phyloP scores from a whole-genome alignment of 2,329 filamentous ascomycete species.

The Ascochyta lentis region DNA sequence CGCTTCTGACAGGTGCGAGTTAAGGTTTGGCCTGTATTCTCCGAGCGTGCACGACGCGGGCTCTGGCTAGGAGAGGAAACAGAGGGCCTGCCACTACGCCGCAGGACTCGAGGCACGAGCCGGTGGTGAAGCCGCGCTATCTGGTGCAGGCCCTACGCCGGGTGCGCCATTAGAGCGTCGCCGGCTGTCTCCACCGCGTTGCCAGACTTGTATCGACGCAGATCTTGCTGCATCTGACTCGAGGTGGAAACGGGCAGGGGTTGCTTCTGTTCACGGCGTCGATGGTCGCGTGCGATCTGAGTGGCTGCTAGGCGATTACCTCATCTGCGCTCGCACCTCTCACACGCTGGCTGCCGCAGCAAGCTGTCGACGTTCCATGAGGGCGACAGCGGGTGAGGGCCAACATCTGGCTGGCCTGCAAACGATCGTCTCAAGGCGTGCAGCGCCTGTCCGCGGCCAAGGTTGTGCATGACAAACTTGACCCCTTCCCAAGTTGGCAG shows the following conservation, averaged over 20 bases:
- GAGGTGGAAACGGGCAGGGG: conserved; percentile 39
- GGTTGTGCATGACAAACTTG: conserved; percentile 15
- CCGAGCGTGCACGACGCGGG: conserved; percentile 42
- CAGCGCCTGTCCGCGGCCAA: conserved; percentile 20
- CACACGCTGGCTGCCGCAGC: conserved; percentile 36
- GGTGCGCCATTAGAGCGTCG: conserved; percentile 19
- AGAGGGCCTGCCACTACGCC: conserved; percentile 37
- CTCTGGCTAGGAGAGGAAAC: conserved; percentile 38
- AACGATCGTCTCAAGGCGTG: conserved; percentile 27
- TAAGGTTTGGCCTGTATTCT: conserved; percentile 49
- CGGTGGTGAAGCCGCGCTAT: conserved; percentile 41
- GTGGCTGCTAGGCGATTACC: conserved; percentile 27
- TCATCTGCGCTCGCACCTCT: conserved; percentile 33
- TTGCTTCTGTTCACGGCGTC: conserved; percentile 33
- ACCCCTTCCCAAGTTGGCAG: conserved; percentile 14
- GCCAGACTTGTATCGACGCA: conserved; percentile 32
- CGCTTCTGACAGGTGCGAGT: conserved; percentile 46
- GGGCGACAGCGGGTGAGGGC: conserved; percentile 27
- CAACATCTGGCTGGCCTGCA: conserved; percentile 27
- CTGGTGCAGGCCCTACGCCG: conserved; percentile 35
- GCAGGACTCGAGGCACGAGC: conserved; percentile 46
- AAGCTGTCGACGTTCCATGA: conserved; percentile 42
- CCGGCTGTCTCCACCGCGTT: conserved; percentile 31
- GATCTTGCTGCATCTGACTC: conserved; percentile 45
- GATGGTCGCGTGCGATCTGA: conserved; percentile 27